phyloP scores from a whole-genome alignment of 1,284 basidiomycete species.

The Fistulinella staudtii region DNA sequence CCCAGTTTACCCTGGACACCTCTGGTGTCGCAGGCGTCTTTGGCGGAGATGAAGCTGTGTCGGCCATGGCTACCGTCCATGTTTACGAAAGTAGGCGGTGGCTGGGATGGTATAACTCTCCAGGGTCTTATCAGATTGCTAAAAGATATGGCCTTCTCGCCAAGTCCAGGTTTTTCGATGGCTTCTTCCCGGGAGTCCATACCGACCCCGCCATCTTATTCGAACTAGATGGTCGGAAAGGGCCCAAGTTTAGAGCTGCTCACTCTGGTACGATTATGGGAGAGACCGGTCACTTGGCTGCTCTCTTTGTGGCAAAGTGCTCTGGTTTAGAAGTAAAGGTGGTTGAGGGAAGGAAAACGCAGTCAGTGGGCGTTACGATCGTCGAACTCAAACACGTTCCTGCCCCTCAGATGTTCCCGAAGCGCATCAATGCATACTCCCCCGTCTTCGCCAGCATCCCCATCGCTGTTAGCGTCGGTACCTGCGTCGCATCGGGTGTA shows the following conservation, averaged over 20 bases:
- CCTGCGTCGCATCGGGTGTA: conserved; percentile 22
- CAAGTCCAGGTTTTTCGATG: conserved; percentile 28
- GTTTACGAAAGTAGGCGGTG: conserved; percentile 28
- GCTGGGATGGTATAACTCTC: conserved; percentile 37
- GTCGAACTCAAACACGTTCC: conserved; percentile 21
- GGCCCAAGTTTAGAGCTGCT: conserved; percentile 26
- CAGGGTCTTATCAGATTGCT: conserved; percentile 34
- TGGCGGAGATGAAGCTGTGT: conserved; percentile 34
- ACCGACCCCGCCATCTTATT: conserved; percentile 28
- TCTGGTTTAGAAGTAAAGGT: conserved; percentile 3
- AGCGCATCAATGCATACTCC: conserved; percentile 19
- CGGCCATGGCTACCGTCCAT: conserved; percentile 35
- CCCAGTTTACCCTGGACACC: conserved; percentile 24
- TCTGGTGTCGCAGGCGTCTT: conserved; percentile 31
- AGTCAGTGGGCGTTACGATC: conserved; percentile 24
- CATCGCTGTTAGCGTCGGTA: conserved; percentile 25
- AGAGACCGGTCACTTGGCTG: conserved; percentile 27
- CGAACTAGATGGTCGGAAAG: conserved; percentile 26
- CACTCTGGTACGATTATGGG: conserved; percentile 28
- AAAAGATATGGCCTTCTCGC: conserved; percentile 27
- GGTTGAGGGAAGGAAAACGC: conserved; percentile 25
- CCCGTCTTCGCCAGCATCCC: conserved; percentile 25
- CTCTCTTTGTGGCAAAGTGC: conserved; percentile 24
- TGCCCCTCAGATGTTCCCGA: conserved; percentile 14
- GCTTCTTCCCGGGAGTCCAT: conserved; percentile 30